Evolutionary conservation across 192 early-diverging fungal genomes (phyloP).

Genomic region (Obelidium mucronatum): DNA sequence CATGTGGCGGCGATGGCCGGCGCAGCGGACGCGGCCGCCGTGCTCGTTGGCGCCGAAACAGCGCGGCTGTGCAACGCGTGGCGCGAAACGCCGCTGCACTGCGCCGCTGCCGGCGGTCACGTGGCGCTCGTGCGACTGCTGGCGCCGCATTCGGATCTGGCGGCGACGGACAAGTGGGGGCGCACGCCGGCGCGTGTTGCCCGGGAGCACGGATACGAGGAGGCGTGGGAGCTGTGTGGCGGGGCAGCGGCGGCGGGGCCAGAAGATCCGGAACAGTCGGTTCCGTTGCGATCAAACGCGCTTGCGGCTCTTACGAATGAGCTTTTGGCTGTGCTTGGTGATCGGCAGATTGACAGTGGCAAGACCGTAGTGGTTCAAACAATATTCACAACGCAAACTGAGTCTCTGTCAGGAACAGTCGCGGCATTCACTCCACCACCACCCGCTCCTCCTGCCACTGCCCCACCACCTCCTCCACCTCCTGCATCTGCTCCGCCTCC

Average conservation of each 20-base stretch:
- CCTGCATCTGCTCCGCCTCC: neutral
- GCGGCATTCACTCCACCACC: neutral
- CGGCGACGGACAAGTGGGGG: slow-evolving; percentile 7
- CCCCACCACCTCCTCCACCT: neutral
- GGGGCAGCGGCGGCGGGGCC: neutral
- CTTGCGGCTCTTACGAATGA: neutral
- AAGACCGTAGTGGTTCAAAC: neutral
- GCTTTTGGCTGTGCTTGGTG: too few species aligned
- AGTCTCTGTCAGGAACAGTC: neutral
- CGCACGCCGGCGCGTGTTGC: slow-evolving; percentile 9
- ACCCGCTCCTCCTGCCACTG: neutral
- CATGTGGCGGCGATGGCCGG: too few species aligned
- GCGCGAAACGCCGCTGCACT: slow-evolving; percentile 17
- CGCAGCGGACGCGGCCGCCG: too few species aligned
- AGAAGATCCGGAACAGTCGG: neutral
- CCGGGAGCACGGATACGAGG: slow-evolving; percentile 5
- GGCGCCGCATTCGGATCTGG: neutral
- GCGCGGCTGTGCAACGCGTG: too few species aligned
- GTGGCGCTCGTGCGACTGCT: neutral
- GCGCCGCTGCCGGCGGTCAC: slow-evolving; percentile 3
- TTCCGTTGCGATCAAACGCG: neutral
- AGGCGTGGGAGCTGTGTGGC: neutral
- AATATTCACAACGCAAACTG: neutral
- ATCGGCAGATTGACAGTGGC: neutral
- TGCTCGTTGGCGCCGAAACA: too few species aligned